Evolutionary conservation across 495 filamentous ascomycete genomes (phyloP).

Genomic region (Penicillium subrubescens): DNA sequence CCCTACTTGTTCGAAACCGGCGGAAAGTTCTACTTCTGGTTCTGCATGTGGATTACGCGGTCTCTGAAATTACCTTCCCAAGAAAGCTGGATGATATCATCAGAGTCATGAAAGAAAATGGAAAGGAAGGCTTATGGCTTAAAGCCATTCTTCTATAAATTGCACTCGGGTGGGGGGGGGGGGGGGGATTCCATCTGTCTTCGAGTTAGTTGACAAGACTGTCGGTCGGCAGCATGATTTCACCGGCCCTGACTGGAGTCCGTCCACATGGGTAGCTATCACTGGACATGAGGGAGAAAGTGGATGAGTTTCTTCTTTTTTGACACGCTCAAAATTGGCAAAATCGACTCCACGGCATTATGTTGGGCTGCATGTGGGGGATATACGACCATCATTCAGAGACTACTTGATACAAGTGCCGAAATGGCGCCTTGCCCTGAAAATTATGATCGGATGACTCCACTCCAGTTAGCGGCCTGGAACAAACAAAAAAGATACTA

Average conservation of each 20-base stretch:
- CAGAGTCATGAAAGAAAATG: background rate
- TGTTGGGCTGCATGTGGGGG: background rate
- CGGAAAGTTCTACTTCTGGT: background rate
- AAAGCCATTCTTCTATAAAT: background rate
- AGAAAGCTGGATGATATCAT: background rate
- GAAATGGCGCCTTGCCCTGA: background rate
- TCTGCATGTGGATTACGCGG: background rate
- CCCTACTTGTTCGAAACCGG: background rate
- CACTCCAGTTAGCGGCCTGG: background rate
- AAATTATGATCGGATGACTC: background rate
- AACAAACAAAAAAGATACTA: background rate
- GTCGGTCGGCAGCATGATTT: background rate
- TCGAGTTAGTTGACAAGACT: background rate
- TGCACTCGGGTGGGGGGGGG: background rate
- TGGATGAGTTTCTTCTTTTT: background rate
- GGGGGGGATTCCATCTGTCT: too few species aligned
- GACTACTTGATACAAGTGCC: background rate
- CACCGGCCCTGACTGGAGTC: background rate
- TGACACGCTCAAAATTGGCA: background rate
- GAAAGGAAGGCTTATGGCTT: background rate
- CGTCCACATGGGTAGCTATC: background rate
- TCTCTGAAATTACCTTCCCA: background rate
- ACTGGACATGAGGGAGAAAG: background rate
- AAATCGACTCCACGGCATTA: background rate
- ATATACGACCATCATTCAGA: background rate